A percentile compares a stretch with the other conserved stretches of the same genome.
Conservation (phyloP, 2,329 filamentous ascomycete species). For the Apiospora rasikravindrae region DNA sequence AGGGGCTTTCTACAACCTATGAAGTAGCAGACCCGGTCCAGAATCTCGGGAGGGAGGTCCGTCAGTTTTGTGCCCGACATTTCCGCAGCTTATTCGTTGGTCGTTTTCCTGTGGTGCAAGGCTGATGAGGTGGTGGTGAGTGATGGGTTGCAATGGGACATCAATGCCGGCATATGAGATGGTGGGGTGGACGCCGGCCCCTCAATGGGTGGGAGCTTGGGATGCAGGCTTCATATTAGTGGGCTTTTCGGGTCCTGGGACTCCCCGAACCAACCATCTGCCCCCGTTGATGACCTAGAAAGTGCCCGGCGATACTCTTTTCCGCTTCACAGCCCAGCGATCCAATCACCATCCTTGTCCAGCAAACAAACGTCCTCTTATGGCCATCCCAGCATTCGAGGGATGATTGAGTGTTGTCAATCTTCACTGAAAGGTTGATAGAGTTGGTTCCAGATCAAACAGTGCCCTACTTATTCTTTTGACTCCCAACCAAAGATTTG, state of each 20-base stretch:
- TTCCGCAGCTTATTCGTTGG: too few relatives aligned
- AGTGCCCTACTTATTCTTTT: too few relatives aligned
- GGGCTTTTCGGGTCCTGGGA: background rate
- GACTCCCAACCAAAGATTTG: too few relatives aligned
- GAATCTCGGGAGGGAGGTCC: slow-evolving; percentile 22
- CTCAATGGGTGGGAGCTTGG: background rate
- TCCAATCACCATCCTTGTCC: background rate
- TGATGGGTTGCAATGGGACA: slow-evolving; percentile 5
- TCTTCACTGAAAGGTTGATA: background rate
- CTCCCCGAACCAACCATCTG: too few relatives aligned
- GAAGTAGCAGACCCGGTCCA: slow-evolving; percentile 21
- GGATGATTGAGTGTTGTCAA: background rate
- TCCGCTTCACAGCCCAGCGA: background rate
- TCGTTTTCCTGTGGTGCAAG: background rate
- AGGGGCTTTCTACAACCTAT: slow-evolving; percentile 13
- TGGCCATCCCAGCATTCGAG: background rate
- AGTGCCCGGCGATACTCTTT: background rate
- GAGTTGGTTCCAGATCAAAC: too few relatives aligned
- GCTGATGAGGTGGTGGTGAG: background rate
- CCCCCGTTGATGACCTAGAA: background rate
- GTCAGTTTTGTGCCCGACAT: background rate
- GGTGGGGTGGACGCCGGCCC: slow-evolving; percentile 2
- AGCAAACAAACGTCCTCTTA: background rate
- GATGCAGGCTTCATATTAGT: background rate
- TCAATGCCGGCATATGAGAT: slow-evolving; percentile 6